Percentiles rank a stretch among this genome's conserved stretches.
Evolutionary conservation across 257 asterid species (phyloP).

Genomic region (Euphrasia confusa): DNA sequence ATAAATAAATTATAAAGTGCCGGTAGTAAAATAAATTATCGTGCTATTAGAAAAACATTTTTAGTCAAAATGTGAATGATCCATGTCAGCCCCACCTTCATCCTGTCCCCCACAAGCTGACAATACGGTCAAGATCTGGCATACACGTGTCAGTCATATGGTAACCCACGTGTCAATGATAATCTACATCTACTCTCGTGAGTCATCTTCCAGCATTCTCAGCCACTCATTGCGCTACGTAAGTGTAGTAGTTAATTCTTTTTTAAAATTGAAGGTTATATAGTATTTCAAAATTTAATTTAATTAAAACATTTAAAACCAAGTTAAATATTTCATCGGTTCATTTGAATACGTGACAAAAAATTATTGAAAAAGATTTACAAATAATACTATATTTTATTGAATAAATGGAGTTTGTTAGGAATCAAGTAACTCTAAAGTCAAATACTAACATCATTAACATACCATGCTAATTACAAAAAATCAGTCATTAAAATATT

Average conservation of each 20-base stretch:
- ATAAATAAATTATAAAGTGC: too few relatives aligned
- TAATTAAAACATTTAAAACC: too few relatives aligned
- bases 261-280: too few relatives aligned
- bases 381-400: too few relatives aligned
- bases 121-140: conserved; percentile 1
- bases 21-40: too few relatives aligned
- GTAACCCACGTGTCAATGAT: conserved; percentile 10
- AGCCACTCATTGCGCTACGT: conserved; percentile 9
- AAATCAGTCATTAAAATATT: too few relatives aligned
- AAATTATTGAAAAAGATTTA: too few relatives aligned
- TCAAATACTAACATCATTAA: neutral
- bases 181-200: neutral
- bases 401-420: too few relatives aligned
- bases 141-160: neutral
- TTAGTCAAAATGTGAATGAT: conserved; percentile 7
- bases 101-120: neutral
- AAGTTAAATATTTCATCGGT: too few relatives aligned
- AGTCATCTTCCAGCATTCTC: conserved; percentile 24
- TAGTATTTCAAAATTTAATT: too few relatives aligned
- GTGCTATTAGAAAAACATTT: neutral
- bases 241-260: too few relatives aligned
- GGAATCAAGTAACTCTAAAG: neutral
- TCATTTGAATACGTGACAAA: too few relatives aligned
- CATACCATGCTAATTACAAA: neutral
- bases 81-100: neutral